phyloP scores from a whole-genome alignment of 768 basidiomycete species.

The Pleurotus eryngii region DNA sequence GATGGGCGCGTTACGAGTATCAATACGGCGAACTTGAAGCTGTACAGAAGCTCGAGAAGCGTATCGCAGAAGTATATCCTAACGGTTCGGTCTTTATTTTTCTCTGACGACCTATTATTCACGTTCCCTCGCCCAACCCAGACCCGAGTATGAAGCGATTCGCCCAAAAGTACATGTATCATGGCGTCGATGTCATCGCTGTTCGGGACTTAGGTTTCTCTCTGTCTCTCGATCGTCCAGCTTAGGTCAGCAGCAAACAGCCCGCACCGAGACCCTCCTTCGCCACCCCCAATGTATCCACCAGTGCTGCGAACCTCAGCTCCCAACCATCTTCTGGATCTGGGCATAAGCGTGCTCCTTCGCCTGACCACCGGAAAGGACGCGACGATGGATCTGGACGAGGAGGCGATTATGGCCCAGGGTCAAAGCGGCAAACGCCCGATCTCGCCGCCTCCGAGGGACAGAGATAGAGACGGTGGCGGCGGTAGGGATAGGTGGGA shows the following conservation, averaged over 20 bases:
- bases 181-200: constrained; percentile 85
- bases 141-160: constrained; percentile 90
- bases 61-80: constrained; percentile 86
- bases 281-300: constrained; percentile 8
- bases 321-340: constrained; percentile 6
- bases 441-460: constrained; percentile 22
- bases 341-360: constrained; percentile 32
- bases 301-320: neutral
- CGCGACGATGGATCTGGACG: constrained; percentile 17
- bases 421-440: constrained; percentile 33
- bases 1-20: constrained; percentile 95
- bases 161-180: constrained; percentile 81
- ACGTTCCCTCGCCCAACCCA: constrained; percentile 23
- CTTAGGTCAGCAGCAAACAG: constrained; percentile 20
- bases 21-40: constrained; percentile 91
- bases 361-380: constrained; percentile 31
- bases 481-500: constrained; percentile 23
- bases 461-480: constrained; percentile 32
- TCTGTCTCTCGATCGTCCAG: constrained; percentile 38
- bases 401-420: constrained; percentile 25
- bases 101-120: neutral
- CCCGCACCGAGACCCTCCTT: constrained; percentile 36
- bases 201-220: constrained; percentile 84
- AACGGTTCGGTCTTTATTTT: constrained; percentile 51
- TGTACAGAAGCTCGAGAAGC: constrained; percentile 82